Evolutionary conservation across 2,329 filamentous ascomycete genomes (phyloP).

Genomic region (Trichoderma brevicompactum): DNA sequence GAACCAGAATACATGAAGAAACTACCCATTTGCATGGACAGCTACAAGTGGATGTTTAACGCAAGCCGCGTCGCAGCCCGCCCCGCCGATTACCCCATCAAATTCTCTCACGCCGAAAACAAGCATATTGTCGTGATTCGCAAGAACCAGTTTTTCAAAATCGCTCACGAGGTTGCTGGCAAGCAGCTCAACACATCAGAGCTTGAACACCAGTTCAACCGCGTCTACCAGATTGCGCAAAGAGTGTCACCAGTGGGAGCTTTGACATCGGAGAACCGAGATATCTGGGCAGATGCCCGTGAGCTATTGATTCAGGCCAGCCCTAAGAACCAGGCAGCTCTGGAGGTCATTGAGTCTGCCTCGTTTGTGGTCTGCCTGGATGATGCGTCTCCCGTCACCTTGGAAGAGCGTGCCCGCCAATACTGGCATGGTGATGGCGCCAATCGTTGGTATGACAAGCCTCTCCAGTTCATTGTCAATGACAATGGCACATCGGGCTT

Average conservation of each 20-base stretch:
- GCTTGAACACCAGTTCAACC: slow-evolving; percentile 85
- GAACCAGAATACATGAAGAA: slow-evolving; percentile 99
- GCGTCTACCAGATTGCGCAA: slow-evolving; percentile 77
- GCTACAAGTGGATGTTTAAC: slow-evolving; percentile 99
- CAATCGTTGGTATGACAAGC: slow-evolving; percentile 99
- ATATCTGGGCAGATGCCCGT: slow-evolving; percentile 87
- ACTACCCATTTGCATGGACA: slow-evolving; percentile 96
- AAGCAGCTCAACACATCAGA: slow-evolving; percentile 86
- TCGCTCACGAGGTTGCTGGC: slow-evolving; percentile 78
- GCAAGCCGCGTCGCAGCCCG: slow-evolving; percentile 81
- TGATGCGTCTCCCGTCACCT: slow-evolving; percentile 85
- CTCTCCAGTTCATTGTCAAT: slow-evolving; percentile 95
- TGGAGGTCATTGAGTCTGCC: slow-evolving; percentile 83
- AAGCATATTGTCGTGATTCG: slow-evolving; percentile 88
- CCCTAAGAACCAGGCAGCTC: slow-evolving; percentile 74
- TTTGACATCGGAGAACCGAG: slow-evolving; percentile 89
- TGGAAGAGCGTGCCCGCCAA: slow-evolving; percentile 91
- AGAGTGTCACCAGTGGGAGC: slow-evolving; percentile 76
- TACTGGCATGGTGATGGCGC: slow-evolving; percentile 98
- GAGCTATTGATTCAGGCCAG: slow-evolving; percentile 75
- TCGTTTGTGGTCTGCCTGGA: slow-evolving; percentile 94
- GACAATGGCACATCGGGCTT: slow-evolving; percentile 98
- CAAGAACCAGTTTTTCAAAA: slow-evolving; percentile 98
- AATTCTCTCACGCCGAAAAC: slow-evolving; percentile 74
- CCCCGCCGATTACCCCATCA: slow-evolving; percentile 80